These are phyloP conservation scores for Acacia melanoxylon DNA, from an alignment of 306 rosid genomes.

Conservation along the genomic window DNA sequence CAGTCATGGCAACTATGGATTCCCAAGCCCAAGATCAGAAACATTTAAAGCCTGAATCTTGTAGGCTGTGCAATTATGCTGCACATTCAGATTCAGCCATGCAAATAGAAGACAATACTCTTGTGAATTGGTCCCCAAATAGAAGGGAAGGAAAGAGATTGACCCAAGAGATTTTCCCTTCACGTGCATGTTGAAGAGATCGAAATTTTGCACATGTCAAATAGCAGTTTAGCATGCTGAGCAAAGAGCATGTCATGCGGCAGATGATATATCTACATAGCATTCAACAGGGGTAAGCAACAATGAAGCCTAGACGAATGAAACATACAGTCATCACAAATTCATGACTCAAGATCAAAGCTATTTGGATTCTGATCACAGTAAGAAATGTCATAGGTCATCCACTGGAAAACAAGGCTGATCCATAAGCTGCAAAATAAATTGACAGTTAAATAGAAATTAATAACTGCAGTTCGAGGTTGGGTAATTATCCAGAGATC, in stretches of 20 bases:
- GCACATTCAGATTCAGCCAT: background rate
- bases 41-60: background rate
- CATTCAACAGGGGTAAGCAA: slow-evolving; percentile 21
- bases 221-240: slow-evolving; percentile 9
- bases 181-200: slow-evolving; percentile 19
- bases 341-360: slow-evolving; percentile 32
- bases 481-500: background rate
- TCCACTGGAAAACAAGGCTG: slow-evolving; percentile 29
- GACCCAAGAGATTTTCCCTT: slow-evolving; percentile 10
- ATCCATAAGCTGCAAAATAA: slow-evolving; percentile 45
- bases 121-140: background rate
- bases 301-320: slow-evolving; percentile 34
- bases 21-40: background rate
- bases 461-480: slow-evolving; percentile 3
- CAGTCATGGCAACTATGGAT: background rate
- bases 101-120: background rate
- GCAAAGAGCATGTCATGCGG: slow-evolving; percentile 23
- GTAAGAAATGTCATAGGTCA: slow-evolving; percentile 21
- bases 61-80: background rate
- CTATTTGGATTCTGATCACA: slow-evolving; percentile 33
- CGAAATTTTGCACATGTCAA: slow-evolving; percentile 18
- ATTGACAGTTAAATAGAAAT: slow-evolving; percentile 16
- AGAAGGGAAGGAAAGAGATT: slow-evolving; percentile 17
- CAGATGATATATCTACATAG: slow-evolving; percentile 47
- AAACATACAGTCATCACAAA: slow-evolving; percentile 32